Conservation (phyloP, 176 grass and related monocot genomes). For the Musa schizocarpa region DNA sequence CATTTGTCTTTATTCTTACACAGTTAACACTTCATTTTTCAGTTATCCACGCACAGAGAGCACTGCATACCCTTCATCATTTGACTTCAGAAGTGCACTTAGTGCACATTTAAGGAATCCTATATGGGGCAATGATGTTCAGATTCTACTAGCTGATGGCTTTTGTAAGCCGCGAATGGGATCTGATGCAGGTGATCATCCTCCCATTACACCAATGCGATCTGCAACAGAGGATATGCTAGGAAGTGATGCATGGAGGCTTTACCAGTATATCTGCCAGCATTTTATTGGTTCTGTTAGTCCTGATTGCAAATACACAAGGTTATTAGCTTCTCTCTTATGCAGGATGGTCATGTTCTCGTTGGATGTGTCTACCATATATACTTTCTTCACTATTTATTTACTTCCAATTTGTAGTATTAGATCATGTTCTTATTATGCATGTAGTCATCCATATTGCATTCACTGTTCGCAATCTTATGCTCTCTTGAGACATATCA, state of each 20-base stretch:
- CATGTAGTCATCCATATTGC: not conserved
- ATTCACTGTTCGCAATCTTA: too few relatives aligned
- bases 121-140: conserved; percentile 68
- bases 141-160: conserved; percentile 52
- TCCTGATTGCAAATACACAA: conserved; percentile 80
- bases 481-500: not conserved
- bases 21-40: conserved; percentile 26
- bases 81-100: conserved; percentile 80
- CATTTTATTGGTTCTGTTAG: conserved; percentile 89
- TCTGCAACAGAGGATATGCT: conserved; percentile 71
- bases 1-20: conserved; percentile 11
- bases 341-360: not conserved
- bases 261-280: conserved; percentile 93
- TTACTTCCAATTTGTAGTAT: not conserved
- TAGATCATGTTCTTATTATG: not conserved
- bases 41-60: conserved; percentile 98
- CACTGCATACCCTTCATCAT: conserved; percentile 81
- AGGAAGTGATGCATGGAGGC: conserved; percentile 84
- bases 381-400: not conserved
- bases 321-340: conserved; percentile 31
- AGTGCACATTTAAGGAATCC: conserved; percentile 53
- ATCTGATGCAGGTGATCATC: conserved; percentile 91
- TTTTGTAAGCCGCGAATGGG: conserved; percentile 70
- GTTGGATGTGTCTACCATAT: not conserved
- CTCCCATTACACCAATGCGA: conserved; percentile 88